Percentiles rank a stretch among this genome's conserved stretches.
Conservation (phyloP, 176 grass and related monocot species). For the Oryza glumipatula region DNA sequence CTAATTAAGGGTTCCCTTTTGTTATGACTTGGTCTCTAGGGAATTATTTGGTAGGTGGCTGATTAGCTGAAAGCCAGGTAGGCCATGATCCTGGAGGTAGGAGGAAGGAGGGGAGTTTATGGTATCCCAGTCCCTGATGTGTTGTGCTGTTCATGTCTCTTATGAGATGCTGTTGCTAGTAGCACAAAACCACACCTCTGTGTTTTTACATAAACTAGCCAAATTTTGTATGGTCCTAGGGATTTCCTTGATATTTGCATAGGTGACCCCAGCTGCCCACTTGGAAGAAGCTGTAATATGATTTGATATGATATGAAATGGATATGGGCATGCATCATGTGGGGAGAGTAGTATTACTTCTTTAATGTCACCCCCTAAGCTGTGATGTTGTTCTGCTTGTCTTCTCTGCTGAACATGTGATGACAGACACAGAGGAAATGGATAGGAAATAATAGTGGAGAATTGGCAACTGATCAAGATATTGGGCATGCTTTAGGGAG, state of each 20-base stretch:
- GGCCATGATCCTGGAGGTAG: conserved; percentile 45
- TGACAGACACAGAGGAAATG: conserved; percentile 19
- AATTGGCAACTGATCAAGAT: conserved; percentile 23
- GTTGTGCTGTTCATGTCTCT: conserved; percentile 36
- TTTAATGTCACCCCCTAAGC: conserved; percentile 37
- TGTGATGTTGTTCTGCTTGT: conserved; percentile 22
- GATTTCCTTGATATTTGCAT: neutral
- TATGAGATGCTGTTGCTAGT: conserved; percentile 29
- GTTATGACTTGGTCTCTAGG: conserved; percentile 20
- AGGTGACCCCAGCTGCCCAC: conserved; percentile 26
- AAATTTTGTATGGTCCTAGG: conserved; percentile 28
- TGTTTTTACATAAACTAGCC: conserved; percentile 4
- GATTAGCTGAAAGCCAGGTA: conserved; percentile 43
- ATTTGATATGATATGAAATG: neutral
- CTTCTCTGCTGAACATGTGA: conserved; percentile 38
- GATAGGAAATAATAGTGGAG: conserved; percentile 8
- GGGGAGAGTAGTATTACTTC: neutral
- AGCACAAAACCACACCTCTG: neutral
- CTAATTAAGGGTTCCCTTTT: conserved; percentile 24
- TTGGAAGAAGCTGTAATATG: conserved; percentile 15
- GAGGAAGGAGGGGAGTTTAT: neutral
- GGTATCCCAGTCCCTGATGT: conserved; percentile 41
- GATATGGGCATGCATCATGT: conserved; percentile 44
- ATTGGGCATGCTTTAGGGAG: neutral
- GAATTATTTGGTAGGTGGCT: conserved; percentile 51